Percentiles rank a stretch among this genome's conserved stretches.
Conservation (phyloP, 2,329 filamentous ascomycete species). For the Colletotrichum plurivorum region DNA sequence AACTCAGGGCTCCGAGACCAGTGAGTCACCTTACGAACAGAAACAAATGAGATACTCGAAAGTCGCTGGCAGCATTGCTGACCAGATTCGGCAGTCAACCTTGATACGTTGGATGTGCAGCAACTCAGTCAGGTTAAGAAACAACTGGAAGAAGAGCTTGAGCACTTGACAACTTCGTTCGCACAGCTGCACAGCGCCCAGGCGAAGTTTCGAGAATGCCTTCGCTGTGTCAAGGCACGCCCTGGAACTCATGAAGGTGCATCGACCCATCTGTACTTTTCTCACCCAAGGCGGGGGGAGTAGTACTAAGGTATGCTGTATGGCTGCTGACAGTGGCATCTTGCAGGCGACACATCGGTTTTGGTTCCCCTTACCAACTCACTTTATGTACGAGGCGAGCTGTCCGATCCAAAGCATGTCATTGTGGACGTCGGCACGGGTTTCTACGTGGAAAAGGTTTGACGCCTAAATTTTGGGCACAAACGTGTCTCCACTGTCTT, state of each 20-base stretch:
- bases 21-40: slow-evolving; percentile 18
- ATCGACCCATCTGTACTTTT: background rate
- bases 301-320: background rate
- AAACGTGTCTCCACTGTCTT: background rate
- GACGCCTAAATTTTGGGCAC: slow-evolving; percentile 30
- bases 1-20: slow-evolving; percentile 34
- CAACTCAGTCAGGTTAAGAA: slow-evolving; percentile 95
- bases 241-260: slow-evolving; percentile 51
- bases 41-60: background rate
- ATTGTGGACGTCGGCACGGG: slow-evolving; percentile 95
- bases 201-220: slow-evolving; percentile 91
- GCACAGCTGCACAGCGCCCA: slow-evolving; percentile 91
- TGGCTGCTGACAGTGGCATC: slow-evolving; percentile 4
- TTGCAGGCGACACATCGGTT: slow-evolving; percentile 64
- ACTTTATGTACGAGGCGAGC: slow-evolving; percentile 89
- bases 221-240: slow-evolving; percentile 77
- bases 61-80: background rate
- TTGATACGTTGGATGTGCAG: slow-evolving; percentile 84
- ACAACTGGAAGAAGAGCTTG: slow-evolving; percentile 95
- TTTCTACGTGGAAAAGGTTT: slow-evolving; percentile 93
- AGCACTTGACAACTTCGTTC: slow-evolving; percentile 93
- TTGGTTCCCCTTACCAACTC: slow-evolving; percentile 96
- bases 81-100: slow-evolving; percentile 60
- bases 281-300: background rate
- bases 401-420: slow-evolving; percentile 82